phyloP scores from a whole-genome alignment of 2,329 filamentous ascomycete genomes.

The Fusarium sp. region DNA sequence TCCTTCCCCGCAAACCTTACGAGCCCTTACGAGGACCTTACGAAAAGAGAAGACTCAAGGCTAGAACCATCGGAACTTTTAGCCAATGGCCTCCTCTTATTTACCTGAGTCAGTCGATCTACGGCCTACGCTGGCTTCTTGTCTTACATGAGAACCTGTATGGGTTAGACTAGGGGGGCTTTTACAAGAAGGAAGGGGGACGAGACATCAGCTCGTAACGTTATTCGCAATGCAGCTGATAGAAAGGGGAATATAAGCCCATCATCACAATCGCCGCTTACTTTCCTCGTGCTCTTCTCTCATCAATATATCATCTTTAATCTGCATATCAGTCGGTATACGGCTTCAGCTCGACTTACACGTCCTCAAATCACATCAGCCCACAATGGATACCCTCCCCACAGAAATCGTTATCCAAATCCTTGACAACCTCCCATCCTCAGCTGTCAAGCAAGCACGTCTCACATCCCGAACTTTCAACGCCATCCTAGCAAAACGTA shows the following conservation, averaged over 20 bases:
- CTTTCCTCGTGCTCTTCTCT: background rate
- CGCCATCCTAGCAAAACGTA: slow-evolving; percentile 43
- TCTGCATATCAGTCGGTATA: background rate
- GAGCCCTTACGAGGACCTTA: slow-evolving; percentile 9
- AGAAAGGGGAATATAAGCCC: slow-evolving; percentile 7
- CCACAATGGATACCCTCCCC: slow-evolving; percentile 49
- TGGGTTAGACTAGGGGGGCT: slow-evolving; percentile 13
- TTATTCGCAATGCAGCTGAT: background rate
- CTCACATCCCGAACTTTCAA: slow-evolving; percentile 51
- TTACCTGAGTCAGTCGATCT: slow-evolving; percentile 10
- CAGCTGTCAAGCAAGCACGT: slow-evolving; percentile 42
- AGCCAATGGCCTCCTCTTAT: slow-evolving; percentile 18
- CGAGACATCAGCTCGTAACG: slow-evolving; percentile 23
- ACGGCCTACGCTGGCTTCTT: background rate
- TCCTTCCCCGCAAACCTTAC: slow-evolving; percentile 4
- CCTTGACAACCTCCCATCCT: slow-evolving; percentile 41
- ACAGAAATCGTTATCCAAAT: slow-evolving; percentile 48
- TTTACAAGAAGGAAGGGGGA: background rate
- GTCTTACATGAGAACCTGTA: slow-evolving; percentile 39
- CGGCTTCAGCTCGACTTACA: background rate
- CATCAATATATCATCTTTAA: background rate
- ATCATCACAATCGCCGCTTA: background rate
- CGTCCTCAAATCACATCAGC: background rate
- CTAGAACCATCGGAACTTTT: background rate
- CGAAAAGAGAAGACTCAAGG: background rate